Percentiles rank a stretch among this genome's conserved stretches.
phyloP scores from a whole-genome alignment of 2,329 filamentous ascomycete species.

The Xylaria polymorpha region DNA sequence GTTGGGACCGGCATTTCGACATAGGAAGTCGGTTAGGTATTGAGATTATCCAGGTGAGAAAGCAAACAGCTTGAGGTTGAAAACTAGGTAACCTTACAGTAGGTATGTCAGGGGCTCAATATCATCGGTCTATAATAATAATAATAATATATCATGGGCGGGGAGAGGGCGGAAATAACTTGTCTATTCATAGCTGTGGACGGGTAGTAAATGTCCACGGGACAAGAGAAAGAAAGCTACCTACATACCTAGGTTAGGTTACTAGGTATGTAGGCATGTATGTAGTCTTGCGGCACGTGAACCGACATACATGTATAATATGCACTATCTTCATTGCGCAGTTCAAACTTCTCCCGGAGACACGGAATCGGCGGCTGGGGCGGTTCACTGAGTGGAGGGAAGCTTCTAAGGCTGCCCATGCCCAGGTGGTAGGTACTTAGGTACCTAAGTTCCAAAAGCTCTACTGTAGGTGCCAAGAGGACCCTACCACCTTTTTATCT shows the following conservation, averaged over 20 bases:
- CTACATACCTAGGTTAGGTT: no score
- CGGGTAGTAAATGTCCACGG: neutral
- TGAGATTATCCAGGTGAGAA: neutral
- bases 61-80: neutral
- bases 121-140: neutral
- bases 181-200: neutral
- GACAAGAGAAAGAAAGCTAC: neutral
- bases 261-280: no score
- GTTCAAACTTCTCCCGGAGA: neutral
- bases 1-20: constrained; percentile 10
- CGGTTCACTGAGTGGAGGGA: neutral
- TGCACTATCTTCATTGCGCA: neutral
- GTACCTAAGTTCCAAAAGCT: neutral
- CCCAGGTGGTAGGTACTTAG: neutral
- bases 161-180: neutral
- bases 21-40: neutral
- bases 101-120: neutral
- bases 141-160: neutral
- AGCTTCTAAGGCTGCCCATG: neutral
- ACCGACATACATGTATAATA: no score
- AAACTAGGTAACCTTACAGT: neutral
- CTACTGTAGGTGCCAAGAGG: no score
- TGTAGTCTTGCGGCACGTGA: constrained; percentile 1
- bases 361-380: neutral
- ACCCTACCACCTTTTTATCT: constrained; percentile 6